A percentile compares a stretch with the other conserved stretches of the same genome.
These are phyloP conservation scores for Phytophthora sansomeana DNA, from an alignment of 352 stramenopile species.

Conservation along the genomic window DNA sequence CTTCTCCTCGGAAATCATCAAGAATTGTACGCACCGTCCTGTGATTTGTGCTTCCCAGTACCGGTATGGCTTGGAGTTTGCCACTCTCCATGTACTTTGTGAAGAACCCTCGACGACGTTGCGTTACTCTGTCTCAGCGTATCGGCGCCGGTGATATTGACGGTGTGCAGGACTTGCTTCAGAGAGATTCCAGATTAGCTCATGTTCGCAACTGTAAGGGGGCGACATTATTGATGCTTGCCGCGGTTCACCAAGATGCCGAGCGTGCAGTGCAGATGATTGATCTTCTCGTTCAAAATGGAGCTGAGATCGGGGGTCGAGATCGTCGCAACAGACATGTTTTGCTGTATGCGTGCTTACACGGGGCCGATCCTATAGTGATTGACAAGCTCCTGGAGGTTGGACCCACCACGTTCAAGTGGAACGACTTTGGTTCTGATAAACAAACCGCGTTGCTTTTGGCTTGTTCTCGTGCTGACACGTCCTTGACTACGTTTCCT, in stretches of 20 bases:
- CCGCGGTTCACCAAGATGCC: slow-evolving; percentile 6
- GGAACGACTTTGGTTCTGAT: background rate
- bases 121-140: background rate
- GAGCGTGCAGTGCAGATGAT: slow-evolving; percentile 11
- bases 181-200: slow-evolving; percentile 2
- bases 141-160: slow-evolving; percentile 3
- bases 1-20: too few relatives aligned
- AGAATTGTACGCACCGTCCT: too few relatives aligned
- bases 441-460: background rate
- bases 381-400: background rate
- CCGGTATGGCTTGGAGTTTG: background rate
- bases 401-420: background rate
- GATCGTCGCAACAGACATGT: slow-evolving; percentile 6
- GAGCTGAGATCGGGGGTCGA: slow-evolving; percentile 8
- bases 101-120: background rate
- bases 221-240: slow-evolving; percentile 27
- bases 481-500: slow-evolving; percentile 8
- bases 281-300: slow-evolving; percentile 8
- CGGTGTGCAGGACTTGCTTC: slow-evolving; percentile 4
- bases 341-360: slow-evolving; percentile 14
- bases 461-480: slow-evolving; percentile 8
- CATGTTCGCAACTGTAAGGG: slow-evolving; percentile 15
- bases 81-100: background rate
- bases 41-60: too few relatives aligned
- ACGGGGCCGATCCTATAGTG: background rate